phyloP scores from a whole-genome alignment of 164 flowering plant species.

The Akebia trifoliata region DNA sequence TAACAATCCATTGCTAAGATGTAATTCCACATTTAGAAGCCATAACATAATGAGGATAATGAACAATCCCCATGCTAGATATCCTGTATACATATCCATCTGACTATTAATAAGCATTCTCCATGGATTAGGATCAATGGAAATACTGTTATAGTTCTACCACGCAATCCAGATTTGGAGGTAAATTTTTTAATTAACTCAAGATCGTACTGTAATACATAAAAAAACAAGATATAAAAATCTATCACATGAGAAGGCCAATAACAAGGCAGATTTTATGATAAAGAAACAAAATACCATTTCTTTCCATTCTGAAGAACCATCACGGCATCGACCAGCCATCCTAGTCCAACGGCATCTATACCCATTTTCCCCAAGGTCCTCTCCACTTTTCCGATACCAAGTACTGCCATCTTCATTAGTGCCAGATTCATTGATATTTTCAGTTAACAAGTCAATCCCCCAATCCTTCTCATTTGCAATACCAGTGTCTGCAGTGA shows the following conservation, averaged over 20 bases:
- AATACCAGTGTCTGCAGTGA: conserved; percentile 80
- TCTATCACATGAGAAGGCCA: background rate
- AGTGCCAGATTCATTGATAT: conserved; percentile 72
- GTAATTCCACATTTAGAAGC: no score
- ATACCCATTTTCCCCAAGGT: conserved; percentile 82
- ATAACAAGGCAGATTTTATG: conserved; percentile 1
- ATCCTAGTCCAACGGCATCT: conserved; percentile 91
- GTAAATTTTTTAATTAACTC: no score
- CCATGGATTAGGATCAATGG: no score
- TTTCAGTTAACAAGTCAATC: conserved; percentile 64
- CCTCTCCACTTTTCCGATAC: conserved; percentile 85
- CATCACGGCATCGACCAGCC: conserved; percentile 76
- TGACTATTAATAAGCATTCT: no score
- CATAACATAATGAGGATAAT: no score
- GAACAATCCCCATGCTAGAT: no score
- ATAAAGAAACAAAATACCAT: conserved; percentile 41
- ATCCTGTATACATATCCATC: no score
- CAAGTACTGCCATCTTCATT: conserved; percentile 96
- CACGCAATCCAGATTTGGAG: no score
- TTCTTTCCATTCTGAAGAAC: conserved; percentile 90
- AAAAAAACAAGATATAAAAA: background rate
- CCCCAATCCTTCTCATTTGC: conserved; percentile 98
- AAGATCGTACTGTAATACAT: no score
- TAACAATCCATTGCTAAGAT: no score
- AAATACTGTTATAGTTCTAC: no score